These are phyloP conservation scores for Tranzscheliella williamsii DNA, from an alignment of 1,284 basidiomycete species.

Conservation along the genomic window DNA sequence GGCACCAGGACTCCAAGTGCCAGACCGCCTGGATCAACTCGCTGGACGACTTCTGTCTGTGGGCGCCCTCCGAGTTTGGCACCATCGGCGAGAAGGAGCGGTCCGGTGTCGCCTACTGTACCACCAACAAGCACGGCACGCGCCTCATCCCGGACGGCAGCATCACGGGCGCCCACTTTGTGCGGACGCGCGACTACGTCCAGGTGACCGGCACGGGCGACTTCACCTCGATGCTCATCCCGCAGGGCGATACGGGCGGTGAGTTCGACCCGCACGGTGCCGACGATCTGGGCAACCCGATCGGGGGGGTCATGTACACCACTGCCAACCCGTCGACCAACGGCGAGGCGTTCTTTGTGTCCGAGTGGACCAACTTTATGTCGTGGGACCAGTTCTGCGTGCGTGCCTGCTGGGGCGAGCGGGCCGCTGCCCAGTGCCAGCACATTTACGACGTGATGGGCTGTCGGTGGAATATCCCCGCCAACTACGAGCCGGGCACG, in stretches of 20 bases:
- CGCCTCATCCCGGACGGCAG: constrained; percentile 57
- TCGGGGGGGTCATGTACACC: constrained; percentile 54
- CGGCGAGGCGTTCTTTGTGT: constrained; percentile 24
- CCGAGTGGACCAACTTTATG: constrained; percentile 57
- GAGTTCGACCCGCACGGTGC: constrained; percentile 58
- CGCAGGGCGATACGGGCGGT: constrained; percentile 45
- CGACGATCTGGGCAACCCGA: constrained; percentile 51
- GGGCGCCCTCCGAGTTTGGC: constrained; percentile 37
- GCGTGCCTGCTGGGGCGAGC: constrained; percentile 47
- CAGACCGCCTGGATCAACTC: constrained; percentile 57
- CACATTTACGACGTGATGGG: constrained; percentile 58
- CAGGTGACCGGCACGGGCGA: constrained; percentile 54
- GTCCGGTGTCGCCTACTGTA: constrained; percentile 55
- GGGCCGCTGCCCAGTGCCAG: constrained; percentile 48
- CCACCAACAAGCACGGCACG: constrained; percentile 54
- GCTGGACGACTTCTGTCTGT: constrained; percentile 56
- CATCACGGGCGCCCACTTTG: constrained; percentile 54
- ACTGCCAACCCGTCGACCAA: constrained; percentile 45
- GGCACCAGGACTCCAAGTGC: constrained; percentile 46
- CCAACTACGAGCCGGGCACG: constrained; percentile 33
- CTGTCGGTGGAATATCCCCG: constrained; percentile 55
- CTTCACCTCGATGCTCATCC: constrained; percentile 43
- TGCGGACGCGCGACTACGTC: constrained; percentile 51
- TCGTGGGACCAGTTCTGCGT: constrained; percentile 52
- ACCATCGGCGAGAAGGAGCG: constrained; percentile 53